A percentile compares a stretch with the other conserved stretches of the same genome.
Conservation (phyloP, 169 alveolate species). For the Theileria annulata region DNA sequence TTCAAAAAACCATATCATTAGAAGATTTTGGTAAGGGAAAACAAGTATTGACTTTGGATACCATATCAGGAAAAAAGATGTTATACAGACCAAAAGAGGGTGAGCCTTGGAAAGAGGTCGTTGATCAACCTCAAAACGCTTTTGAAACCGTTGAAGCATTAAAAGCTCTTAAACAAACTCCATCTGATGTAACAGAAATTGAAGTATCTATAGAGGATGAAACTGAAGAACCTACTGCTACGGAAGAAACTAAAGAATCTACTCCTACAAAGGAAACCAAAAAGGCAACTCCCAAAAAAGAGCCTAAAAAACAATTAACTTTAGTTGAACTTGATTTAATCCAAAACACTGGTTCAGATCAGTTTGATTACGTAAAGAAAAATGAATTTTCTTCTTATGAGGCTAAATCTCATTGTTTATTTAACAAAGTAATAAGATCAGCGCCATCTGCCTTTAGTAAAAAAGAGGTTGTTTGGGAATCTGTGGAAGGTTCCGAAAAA, state of each 20-base stretch:
- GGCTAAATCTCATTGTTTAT: background rate
- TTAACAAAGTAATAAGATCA: background rate
- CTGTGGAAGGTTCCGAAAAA: background rate
- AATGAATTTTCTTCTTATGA: background rate
- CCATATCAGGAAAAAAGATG: background rate
- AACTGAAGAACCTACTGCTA: no score
- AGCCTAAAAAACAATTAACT: background rate
- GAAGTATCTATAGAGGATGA: no score
- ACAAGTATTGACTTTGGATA: background rate
- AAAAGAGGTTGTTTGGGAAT: background rate
- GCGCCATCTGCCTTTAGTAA: background rate
- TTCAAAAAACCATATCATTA: no score
- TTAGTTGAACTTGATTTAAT: background rate
- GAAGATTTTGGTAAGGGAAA: background rate
- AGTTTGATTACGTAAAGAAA: background rate
- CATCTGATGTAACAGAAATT: background rate
- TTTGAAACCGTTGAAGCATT: background rate
- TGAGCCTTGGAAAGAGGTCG: background rate
- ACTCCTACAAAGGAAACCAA: background rate
- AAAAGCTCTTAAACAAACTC: no score
- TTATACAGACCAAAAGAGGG: background rate
- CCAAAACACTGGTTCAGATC: background rate
- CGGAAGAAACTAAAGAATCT: no score
- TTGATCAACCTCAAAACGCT: background rate
- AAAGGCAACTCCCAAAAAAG: background rate